Evolutionary conservation across 2,329 filamentous ascomycete genomes (phyloP).

Genomic region (Calonectria honghensis): DNA sequence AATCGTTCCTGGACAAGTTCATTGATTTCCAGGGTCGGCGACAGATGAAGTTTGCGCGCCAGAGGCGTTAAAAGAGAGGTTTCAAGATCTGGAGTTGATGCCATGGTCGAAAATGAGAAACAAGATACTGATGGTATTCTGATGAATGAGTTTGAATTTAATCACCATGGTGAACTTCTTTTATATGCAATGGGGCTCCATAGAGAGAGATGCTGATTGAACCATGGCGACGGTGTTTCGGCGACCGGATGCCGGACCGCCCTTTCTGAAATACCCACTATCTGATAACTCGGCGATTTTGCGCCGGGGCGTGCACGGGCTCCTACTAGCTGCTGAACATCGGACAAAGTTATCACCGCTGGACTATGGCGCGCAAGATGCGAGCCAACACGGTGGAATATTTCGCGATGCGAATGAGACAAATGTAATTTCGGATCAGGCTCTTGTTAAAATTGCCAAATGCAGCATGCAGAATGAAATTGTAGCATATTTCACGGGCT

Average conservation of each 20-base stretch:
- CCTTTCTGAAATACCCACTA: too few relatives aligned
- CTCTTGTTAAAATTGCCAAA: neutral
- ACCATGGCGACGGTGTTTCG: neutral
- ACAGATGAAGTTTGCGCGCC: conserved; percentile 1
- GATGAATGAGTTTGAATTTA: neutral
- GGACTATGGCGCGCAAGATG: too few relatives aligned
- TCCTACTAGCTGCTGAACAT: neutral
- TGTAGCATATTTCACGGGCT: neutral
- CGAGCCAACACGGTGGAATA: too few relatives aligned
- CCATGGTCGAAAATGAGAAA: neutral
- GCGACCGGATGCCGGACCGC: neutral
- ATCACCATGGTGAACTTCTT: neutral
- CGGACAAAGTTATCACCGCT: too few relatives aligned
- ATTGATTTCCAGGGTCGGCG: conserved; percentile 21
- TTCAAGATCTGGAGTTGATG: too few relatives aligned
- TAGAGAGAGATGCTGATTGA: neutral
- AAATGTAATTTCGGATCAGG: neutral
- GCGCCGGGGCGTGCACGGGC: neutral
- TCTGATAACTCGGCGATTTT: neutral
- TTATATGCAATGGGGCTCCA: neutral
- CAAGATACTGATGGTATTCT: neutral
- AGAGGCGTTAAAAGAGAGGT: conserved; percentile 9
- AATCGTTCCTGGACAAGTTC: conserved; percentile 15
- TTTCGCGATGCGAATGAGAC: too few relatives aligned
- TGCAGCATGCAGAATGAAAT: neutral